A percentile compares a stretch with the other conserved stretches of the same genome.
phyloP scores from a whole-genome alignment of 805 yeast species.

The Ogataea sp. region DNA sequence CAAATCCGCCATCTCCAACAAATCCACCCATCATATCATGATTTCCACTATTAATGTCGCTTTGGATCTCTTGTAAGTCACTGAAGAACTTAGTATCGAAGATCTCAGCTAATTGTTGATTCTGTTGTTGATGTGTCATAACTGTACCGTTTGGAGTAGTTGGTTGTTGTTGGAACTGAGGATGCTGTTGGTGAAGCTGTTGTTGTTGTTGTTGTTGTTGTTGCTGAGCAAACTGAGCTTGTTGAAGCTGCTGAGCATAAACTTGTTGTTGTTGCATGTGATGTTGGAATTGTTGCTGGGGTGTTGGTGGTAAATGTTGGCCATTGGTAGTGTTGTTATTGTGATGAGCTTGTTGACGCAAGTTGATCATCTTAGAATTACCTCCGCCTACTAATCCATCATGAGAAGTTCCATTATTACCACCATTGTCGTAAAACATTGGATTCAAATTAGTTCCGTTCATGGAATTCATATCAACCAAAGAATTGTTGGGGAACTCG shows the following conservation, averaged over 20 bases:
- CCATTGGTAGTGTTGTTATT: background rate
- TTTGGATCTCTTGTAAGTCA: slow-evolving; percentile 20
- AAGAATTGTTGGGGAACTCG: background rate
- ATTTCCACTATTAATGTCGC: slow-evolving; percentile 9
- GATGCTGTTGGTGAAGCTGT: slow-evolving; percentile 4
- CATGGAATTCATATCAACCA: background rate
- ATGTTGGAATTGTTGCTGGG: slow-evolving; percentile 2
- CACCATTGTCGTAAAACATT: background rate
- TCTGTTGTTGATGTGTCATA: background rate
- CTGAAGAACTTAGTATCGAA: slow-evolving; percentile 25
- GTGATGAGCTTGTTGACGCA: slow-evolving; percentile 2
- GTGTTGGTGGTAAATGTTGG: slow-evolving; percentile 1
- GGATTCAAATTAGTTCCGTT: background rate
- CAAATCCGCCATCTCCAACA: background rate
- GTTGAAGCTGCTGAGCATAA: background rate
- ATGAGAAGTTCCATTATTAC: no score
- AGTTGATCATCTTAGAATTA: background rate
- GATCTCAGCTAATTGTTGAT: slow-evolving; percentile 16
- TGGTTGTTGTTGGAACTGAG: slow-evolving; percentile 6
- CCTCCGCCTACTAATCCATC: no score
- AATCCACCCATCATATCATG: slow-evolving; percentile 8
- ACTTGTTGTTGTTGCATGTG: slow-evolving; percentile 1
- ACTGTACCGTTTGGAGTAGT: background rate
- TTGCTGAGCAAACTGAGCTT: no score
- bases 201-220: slow-evolving; percentile 5